A percentile compares a stretch with the other conserved stretches of the same genome.
Conservation (phyloP, 75 land plant species). For the Sequoiadendron giganteum region DNA sequence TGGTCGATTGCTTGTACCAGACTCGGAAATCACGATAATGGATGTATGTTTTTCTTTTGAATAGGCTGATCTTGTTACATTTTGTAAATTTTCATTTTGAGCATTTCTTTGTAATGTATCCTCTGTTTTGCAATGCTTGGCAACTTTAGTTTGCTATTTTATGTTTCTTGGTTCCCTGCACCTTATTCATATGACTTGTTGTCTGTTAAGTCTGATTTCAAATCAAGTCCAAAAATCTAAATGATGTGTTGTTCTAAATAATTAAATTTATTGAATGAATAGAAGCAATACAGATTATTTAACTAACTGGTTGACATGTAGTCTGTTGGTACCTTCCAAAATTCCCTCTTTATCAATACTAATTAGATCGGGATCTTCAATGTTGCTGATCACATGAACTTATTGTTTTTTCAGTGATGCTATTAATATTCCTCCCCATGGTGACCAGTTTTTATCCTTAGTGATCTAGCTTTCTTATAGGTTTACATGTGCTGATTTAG, state of each 20-base stretch:
- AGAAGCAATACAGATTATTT: neutral
- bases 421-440: too few relatives aligned
- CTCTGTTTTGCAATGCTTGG: neutral
- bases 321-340: too few relatives aligned
- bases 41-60: neutral
- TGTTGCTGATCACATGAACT: neutral
- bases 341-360: neutral
- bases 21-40: neutral
- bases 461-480: too few relatives aligned
- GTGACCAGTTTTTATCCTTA: too few relatives aligned
- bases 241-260: neutral
- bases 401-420: too few relatives aligned
- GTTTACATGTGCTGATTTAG: too few relatives aligned
- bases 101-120: slow-evolving; percentile 21
- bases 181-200: neutral
- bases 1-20: neutral
- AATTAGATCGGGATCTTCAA: neutral
- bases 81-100: slow-evolving; percentile 10
- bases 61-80: neutral
- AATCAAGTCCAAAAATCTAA: neutral
- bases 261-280: neutral
- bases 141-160: neutral
- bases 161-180: neutral
- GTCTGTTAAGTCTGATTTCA: neutral
- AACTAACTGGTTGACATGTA: neutral